phyloP scores from a whole-genome alignment of 352 stramenopile genomes.

The Pythium vanterpoolii region DNA sequence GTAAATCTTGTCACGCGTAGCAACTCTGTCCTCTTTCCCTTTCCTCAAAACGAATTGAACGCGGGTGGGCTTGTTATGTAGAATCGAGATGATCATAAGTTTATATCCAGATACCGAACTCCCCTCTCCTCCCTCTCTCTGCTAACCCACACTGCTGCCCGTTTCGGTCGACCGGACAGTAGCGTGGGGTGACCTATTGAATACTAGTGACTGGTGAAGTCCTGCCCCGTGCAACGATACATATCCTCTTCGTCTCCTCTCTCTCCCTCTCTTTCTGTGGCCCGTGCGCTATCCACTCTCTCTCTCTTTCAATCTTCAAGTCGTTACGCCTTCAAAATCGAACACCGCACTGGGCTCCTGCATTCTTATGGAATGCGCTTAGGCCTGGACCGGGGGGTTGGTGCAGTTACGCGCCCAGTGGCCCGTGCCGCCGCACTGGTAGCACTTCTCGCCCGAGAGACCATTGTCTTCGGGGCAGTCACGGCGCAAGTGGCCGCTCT shows the following conservation, averaged over 20 bases:
- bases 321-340: not conserved
- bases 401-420: slow-evolving; percentile 83
- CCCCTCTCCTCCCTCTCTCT: slow-evolving; percentile 23
- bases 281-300: not conserved
- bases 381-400: slow-evolving; percentile 36
- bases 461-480: slow-evolving; percentile 65
- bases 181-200: slow-evolving; percentile 22
- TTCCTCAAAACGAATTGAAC: not conserved
- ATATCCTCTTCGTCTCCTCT: slow-evolving; percentile 31
- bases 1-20: not conserved
- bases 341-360: not conserved
- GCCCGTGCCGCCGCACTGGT: slow-evolving; percentile 40
- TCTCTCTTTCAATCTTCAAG: slow-evolving; percentile 14
- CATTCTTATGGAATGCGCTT: slow-evolving; percentile 24
- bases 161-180: slow-evolving; percentile 18
- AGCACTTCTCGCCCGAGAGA: slow-evolving; percentile 15
- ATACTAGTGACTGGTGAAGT: slow-evolving; percentile 28
- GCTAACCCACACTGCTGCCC: slow-evolving; percentile 12
- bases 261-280: slow-evolving; percentile 18
- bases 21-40: not conserved
- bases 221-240: slow-evolving; percentile 25
- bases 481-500: slow-evolving; percentile 62
- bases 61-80: not conserved
- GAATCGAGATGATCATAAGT: slow-evolving; percentile 27
- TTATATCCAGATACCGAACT: slow-evolving; percentile 29